These are phyloP conservation scores for Apiospora kogelbergensis DNA, from an alignment of 2,329 filamentous ascomycete species.

Conservation along the genomic window DNA sequence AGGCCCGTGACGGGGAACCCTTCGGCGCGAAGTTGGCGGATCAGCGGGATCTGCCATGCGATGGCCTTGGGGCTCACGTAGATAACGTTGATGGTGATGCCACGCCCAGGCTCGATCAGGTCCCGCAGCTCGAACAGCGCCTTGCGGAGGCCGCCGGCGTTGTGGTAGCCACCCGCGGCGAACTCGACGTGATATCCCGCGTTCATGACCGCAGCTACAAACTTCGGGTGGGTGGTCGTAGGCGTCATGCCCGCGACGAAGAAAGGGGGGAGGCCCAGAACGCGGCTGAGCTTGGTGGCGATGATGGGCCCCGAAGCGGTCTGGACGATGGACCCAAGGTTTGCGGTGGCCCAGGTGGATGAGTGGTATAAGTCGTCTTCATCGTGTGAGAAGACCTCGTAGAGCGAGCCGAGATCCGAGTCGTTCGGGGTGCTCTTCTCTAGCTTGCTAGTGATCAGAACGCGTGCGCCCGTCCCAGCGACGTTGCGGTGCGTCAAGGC, in stretches of 20 bases:
- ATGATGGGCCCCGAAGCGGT: slow-evolving; percentile 21
- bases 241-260: slow-evolving; percentile 51
- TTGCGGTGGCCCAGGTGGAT: slow-evolving; percentile 21
- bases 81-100: slow-evolving; percentile 53
- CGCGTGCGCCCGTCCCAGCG: slow-evolving; percentile 30
- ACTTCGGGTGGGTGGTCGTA: slow-evolving; percentile 46
- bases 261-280: slow-evolving; percentile 45
- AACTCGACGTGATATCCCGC: slow-evolving; percentile 40
- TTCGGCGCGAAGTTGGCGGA: slow-evolving; percentile 45
- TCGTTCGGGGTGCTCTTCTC: slow-evolving; percentile 17
- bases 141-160: slow-evolving; percentile 40
- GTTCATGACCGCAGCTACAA: slow-evolving; percentile 53
- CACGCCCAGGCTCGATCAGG: slow-evolving; percentile 44
- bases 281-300: slow-evolving; percentile 38
- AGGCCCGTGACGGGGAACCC: slow-evolving; percentile 46
- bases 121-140: slow-evolving; percentile 45
- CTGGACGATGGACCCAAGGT: slow-evolving; percentile 21
- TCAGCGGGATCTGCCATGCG: slow-evolving; percentile 51
- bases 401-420: slow-evolving; percentile 22
- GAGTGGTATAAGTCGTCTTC: slow-evolving; percentile 55
- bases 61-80: slow-evolving; percentile 53
- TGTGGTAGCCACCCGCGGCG: slow-evolving; percentile 49
- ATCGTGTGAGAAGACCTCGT: slow-evolving; percentile 49
- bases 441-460: slow-evolving; percentile 26
- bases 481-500: slow-evolving; percentile 27